Evolutionary conservation across 2,329 filamentous ascomycete genomes (phyloP).

Genomic region (Taxawa tesnikishii): DNA sequence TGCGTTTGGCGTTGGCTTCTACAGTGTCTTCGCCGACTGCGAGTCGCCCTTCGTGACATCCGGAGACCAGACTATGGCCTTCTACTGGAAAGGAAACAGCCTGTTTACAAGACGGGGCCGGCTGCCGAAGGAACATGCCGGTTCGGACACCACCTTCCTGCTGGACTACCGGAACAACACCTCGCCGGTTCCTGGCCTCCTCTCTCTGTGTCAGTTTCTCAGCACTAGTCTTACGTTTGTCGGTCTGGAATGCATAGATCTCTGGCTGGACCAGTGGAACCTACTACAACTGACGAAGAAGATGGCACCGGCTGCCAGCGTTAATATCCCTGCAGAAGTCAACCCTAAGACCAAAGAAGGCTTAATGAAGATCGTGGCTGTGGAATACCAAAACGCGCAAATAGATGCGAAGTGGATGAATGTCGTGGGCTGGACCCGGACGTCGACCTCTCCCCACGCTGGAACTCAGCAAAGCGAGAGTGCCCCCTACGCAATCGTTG

Average conservation of each 20-base stretch:
- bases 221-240: constrained; percentile 95
- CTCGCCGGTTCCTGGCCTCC: constrained; percentile 72
- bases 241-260: constrained; percentile 71
- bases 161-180: constrained; percentile 85
- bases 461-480: constrained; percentile 7
- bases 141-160: constrained; percentile 67
- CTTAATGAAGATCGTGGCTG: constrained; percentile 72
- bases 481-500: constrained; percentile 41
- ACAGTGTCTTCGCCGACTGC: constrained; percentile 95
- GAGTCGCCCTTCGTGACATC: constrained; percentile 96
- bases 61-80: constrained; percentile 86
- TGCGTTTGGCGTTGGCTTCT: constrained; percentile 96
- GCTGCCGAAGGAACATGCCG: constrained; percentile 54
- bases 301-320: constrained; percentile 60
- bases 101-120: constrained; percentile 82
- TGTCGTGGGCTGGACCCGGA: constrained; percentile 68
- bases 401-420: constrained; percentile 88
- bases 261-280: constrained; percentile 81
- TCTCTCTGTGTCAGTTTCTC: constrained; percentile 82
- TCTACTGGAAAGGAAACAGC: constrained; percentile 99
- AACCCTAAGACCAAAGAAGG: constrained; percentile 75
- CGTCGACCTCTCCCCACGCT: constrained; percentile 3
- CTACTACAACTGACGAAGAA: constrained; percentile 74
- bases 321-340: constrained; percentile 65
- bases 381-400: constrained; percentile 77